Percentiles rank a stretch among this genome's conserved stretches.
Conservation (phyloP, 2,329 filamentous ascomycete genomes). For the Arthroderma sp. region DNA sequence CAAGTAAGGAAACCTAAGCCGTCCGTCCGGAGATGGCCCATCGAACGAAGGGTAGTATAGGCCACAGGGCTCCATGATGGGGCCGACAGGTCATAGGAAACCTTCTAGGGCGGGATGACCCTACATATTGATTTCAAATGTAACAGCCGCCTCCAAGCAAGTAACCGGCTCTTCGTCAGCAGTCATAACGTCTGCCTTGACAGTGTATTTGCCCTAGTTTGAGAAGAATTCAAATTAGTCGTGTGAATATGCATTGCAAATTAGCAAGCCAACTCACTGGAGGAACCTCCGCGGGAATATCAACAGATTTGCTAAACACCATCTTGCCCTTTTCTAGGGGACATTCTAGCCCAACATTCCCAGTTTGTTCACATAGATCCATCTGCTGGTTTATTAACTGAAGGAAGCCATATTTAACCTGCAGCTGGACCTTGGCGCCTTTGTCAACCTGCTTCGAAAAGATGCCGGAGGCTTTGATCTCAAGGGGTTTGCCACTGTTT, state of each 20-base stretch:
- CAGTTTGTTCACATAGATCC: slow-evolving; percentile 79
- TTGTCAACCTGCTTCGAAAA: slow-evolving; percentile 60
- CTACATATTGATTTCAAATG: slow-evolving; percentile 8
- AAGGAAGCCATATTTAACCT: slow-evolving; percentile 91
- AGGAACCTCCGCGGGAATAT: slow-evolving; percentile 76
- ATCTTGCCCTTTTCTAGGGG: slow-evolving; percentile 71
- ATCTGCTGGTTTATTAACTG: slow-evolving; percentile 68
- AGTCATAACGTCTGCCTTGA: slow-evolving; percentile 73
- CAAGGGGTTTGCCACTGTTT: slow-evolving; percentile 60
- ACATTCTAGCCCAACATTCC: slow-evolving; percentile 79
- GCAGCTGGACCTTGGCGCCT: slow-evolving; percentile 68
- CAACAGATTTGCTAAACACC: slow-evolving; percentile 64
- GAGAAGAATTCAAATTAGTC: not conserved
- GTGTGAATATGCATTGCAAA: not conserved
- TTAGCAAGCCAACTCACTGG: slow-evolving; percentile 50
- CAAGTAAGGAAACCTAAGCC: not conserved
- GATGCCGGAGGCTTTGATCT: slow-evolving; percentile 66
- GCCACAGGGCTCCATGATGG: too few relatives aligned
- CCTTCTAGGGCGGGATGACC: not conserved
- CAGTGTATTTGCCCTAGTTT: slow-evolving; percentile 74
- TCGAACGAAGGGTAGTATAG: not conserved
- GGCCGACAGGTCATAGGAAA: not conserved
- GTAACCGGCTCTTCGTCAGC: slow-evolving; percentile 64
- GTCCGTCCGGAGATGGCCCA: not conserved
- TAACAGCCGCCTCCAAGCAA: slow-evolving; percentile 57